Base-by-base conservation (phyloP, 202 grass and related monocot species). In the Panicum hallii region DNA sequence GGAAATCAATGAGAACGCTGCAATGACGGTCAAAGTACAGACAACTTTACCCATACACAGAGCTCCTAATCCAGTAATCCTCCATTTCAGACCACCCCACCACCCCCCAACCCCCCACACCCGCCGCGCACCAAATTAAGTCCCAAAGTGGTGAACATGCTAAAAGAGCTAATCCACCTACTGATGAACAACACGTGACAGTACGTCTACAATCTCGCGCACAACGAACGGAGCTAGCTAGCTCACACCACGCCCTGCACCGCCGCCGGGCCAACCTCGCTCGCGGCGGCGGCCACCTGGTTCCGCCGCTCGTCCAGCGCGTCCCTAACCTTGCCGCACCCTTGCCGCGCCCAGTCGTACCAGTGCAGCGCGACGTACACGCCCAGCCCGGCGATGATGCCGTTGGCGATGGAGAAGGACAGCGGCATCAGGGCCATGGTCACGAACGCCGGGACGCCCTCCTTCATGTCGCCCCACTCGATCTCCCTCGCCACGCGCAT, bases 351-450 rank as follows among this genome's bases (percentile, higher is more conserved):
- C 85, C 91, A 93, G 65, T 97, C 92, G 45, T 84, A 90, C 15
- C 86, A 67, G 88, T 94, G 84, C 87, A 97, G 53, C 60, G 75
- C 74, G 11, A 89, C 30, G 76, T 94, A 92, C 7, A 93, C 40
- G 3, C 7, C 90, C 0, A 92, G 62, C 0, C 94, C 90, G 0
- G 86, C 94, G 77, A 94, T 97, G 82, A 97, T 94, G 26, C 94
- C 94, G 44, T 94, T 84, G 69, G 94, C 86, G 62, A 97, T 97
- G 6, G 94, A 97, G 92, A 91, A 97, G 68, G 81, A 91, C 0
- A 94, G 88, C 16, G 94, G 91, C 89, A 97, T 94, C 1, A 97
- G 83, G 75, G 89, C 79, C 88, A 97, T 90, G 75, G 95, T 94
- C 1, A 93, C 56, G 84, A 97, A 94, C 41, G 95, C 90, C 46